phyloP scores from a whole-genome alignment of 192 early-diverging fungal species.

The Backusella sp. region DNA sequence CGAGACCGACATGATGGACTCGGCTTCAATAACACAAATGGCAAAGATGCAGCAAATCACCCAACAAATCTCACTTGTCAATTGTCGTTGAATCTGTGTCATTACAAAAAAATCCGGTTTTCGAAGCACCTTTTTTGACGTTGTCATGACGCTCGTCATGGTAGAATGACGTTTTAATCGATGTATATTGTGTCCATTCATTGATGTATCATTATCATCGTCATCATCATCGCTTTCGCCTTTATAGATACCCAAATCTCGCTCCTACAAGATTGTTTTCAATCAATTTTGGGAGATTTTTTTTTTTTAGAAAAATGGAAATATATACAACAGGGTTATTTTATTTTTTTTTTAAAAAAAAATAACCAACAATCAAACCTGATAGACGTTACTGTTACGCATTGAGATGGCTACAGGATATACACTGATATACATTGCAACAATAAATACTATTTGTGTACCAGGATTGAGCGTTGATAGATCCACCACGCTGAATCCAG shows the following conservation, averaged over 20 bases:
- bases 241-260: constrained; percentile 33
- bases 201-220: background rate
- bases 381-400: constrained; percentile 38
- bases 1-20: constrained; percentile 20
- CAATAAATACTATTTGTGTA: constrained; percentile 30
- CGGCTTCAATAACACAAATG: constrained; percentile 31
- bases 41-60: constrained; percentile 29
- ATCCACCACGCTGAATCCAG: constrained; percentile 30
- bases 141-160: constrained; percentile 22
- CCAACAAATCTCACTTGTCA: constrained; percentile 39
- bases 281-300: no score
- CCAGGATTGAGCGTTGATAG: constrained; percentile 25
- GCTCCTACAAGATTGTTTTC: constrained; percentile 11
- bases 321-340: no score
- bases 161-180: constrained; percentile 18
- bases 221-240: constrained; percentile 15
- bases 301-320: background rate
- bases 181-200: background rate
- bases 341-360: no score
- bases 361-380: constrained; percentile 8
- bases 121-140: constrained; percentile 15
- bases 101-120: constrained; percentile 39
- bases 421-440: constrained; percentile 39
- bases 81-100: constrained; percentile 35
- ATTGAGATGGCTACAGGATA: constrained; percentile 41